These are phyloP conservation scores for Euphorbia lathyris DNA, from an alignment of 345 rosid species.

Conservation along the genomic window DNA sequence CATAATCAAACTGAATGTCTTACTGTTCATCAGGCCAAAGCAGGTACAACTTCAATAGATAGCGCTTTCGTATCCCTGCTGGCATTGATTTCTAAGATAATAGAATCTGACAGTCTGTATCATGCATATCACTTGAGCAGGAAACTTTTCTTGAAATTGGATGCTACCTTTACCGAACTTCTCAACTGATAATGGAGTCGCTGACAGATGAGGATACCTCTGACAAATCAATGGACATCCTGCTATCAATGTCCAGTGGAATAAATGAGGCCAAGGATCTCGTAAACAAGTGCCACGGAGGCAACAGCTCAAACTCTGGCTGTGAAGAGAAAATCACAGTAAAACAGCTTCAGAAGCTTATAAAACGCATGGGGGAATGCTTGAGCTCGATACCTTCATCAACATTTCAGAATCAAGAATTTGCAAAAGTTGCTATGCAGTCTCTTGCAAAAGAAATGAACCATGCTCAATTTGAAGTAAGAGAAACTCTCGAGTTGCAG, in stretches of 20 bases:
- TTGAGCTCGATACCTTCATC: conserved; percentile 62
- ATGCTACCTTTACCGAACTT: conserved; percentile 65
- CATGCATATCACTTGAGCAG: conserved; percentile 33
- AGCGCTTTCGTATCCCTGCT: conserved; percentile 39
- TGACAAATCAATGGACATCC: conserved; percentile 39
- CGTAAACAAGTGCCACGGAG: conserved; percentile 27
- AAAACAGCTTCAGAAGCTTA: conserved; percentile 39
- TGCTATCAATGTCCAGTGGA: conserved; percentile 48
- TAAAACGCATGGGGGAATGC: conserved; percentile 55
- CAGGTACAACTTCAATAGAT: conserved; percentile 26
- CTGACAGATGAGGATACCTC: conserved; percentile 39
- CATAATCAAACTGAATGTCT: conserved; percentile 5
- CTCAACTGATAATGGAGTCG: conserved; percentile 65
- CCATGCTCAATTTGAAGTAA: conserved; percentile 38
- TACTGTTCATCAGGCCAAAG: conserved; percentile 36
- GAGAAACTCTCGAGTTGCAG: no score
- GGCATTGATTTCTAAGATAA: conserved; percentile 51
- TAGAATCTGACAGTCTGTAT: conserved; percentile 40
- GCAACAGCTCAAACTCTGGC: conserved; percentile 24
- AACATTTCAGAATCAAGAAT: conserved; percentile 43
- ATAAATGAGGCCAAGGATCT: conserved; percentile 47
- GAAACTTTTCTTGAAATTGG: conserved; percentile 49
- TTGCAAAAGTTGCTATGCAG: conserved; percentile 49
- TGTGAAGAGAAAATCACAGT: conserved; percentile 37
- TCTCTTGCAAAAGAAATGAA: conserved; percentile 73